A percentile compares a stretch with the other conserved stretches of the same genome.
Conservation (phyloP, 345 rosid species). For the Erysimum cheiranthoides region DNA sequence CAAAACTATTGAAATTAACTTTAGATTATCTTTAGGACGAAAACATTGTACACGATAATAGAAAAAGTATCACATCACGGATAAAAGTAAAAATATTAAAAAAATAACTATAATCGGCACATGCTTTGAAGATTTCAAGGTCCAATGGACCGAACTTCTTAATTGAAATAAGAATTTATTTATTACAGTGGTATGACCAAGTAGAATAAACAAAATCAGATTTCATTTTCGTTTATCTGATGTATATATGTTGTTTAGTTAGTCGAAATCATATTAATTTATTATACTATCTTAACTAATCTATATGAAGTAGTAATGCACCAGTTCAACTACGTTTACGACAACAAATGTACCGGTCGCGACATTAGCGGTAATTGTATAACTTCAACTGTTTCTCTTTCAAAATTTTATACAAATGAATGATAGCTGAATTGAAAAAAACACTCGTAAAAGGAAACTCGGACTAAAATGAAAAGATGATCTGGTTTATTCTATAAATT, state of each 20-base stretch:
- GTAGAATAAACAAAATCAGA: not conserved
- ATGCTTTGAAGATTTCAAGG: not conserved
- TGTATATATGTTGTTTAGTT: not conserved
- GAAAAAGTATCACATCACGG: not conserved
- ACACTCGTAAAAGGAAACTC: no score
- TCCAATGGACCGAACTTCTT: not conserved
- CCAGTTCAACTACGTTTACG: not conserved
- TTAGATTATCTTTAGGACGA: not conserved
- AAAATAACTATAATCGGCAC: not conserved
- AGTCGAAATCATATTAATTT: not conserved
- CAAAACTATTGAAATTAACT: constrained; percentile 28
- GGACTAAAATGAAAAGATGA: no score
- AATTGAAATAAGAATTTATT: not conserved
- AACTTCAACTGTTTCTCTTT: not conserved
- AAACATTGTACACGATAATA: not conserved
- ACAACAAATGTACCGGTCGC: not conserved
- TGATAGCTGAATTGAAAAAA: no score
- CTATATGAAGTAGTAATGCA: not conserved
- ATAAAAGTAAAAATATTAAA: not conserved
- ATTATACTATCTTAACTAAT: not conserved
- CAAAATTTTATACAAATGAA: not conserved
- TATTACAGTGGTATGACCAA: not conserved
- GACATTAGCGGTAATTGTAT: not conserved
- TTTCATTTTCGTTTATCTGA: not conserved
- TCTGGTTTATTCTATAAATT: no score